Conservation (phyloP, 176 grass and related monocot genomes). For the Bromus sterilis region DNA sequence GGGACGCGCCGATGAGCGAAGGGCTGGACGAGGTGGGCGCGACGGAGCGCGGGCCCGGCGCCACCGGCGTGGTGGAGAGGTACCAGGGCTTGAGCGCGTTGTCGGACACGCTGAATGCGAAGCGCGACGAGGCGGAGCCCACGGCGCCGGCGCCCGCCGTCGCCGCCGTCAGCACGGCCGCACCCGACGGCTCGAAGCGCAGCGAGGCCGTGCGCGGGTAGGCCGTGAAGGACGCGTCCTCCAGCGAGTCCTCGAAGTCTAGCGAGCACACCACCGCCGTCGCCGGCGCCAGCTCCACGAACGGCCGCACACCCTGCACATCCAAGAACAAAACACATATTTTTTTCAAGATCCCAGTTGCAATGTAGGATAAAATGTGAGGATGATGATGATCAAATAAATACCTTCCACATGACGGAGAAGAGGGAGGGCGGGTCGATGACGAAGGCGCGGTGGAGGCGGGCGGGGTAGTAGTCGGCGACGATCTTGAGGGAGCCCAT, state of each 20-base stretch:
- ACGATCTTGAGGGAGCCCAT: constrained; percentile 95
- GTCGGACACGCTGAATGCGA: constrained; percentile 77
- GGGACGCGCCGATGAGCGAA: constrained; percentile 83
- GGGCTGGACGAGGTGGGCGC: constrained; percentile 51
- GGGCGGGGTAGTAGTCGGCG: constrained; percentile 88
- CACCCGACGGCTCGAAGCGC: constrained; percentile 52
- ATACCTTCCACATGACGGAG: constrained; percentile 96
- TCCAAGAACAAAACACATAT: background rate
- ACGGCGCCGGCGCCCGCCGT: constrained; percentile 5
- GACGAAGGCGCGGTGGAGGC: constrained; percentile 89
- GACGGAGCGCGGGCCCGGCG: constrained; percentile 43
- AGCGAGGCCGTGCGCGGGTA: constrained; percentile 86
- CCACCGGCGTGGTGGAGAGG: constrained; percentile 60
- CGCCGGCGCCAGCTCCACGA: constrained; percentile 66
- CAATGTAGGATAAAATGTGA: background rate
- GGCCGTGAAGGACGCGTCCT: constrained; percentile 68
- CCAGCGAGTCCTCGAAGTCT: constrained; percentile 91
- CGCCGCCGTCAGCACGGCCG: background rate
- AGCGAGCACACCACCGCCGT: constrained; percentile 68
- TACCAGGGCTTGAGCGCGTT: constrained; percentile 98
- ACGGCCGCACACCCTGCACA: constrained; percentile 67
- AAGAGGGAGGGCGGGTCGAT: constrained; percentile 94
- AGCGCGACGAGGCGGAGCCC: constrained; percentile 82
- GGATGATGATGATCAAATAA: background rate
- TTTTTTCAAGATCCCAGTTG: background rate